A percentile compares a stretch with the other conserved stretches of the same genome.
Evolutionary conservation across 2,329 filamentous ascomycete species (phyloP).

Genomic region (Septoria petroselini): DNA sequence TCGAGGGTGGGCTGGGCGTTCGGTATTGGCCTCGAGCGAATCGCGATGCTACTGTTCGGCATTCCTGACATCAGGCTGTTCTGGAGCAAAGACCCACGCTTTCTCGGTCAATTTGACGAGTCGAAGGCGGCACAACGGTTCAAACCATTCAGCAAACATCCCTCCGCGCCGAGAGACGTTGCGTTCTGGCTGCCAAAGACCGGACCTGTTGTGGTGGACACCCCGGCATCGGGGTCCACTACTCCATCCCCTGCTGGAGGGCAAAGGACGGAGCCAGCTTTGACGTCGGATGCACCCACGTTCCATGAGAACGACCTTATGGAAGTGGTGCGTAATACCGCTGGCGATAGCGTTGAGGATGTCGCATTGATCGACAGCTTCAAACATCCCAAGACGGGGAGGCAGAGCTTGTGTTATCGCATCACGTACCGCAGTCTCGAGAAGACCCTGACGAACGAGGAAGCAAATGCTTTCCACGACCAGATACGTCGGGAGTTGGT

Average conservation of each 20-base stretch:
- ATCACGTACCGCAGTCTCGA: constrained; percentile 93
- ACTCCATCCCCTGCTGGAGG: constrained; percentile 37
- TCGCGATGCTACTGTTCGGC: constrained; percentile 95
- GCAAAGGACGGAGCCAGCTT: constrained; percentile 37
- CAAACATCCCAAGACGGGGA: constrained; percentile 76
- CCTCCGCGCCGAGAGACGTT: constrained; percentile 84
- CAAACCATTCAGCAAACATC: constrained; percentile 85
- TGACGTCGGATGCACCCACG: constrained; percentile 39
- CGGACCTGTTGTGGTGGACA: constrained; percentile 33
- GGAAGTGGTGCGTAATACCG: constrained; percentile 83
- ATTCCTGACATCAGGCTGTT: constrained; percentile 96
- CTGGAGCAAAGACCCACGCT: constrained; percentile 83
- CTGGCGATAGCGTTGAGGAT: constrained; percentile 82
- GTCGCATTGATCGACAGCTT: constrained; percentile 83
- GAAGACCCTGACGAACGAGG: constrained; percentile 78
- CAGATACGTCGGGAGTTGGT: constrained; percentile 64
- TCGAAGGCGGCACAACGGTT: constrained; percentile 60
- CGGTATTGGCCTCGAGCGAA: constrained; percentile 86
- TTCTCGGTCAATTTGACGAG: constrained; percentile 73
- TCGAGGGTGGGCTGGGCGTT: constrained; percentile 89
- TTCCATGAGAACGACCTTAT: constrained; percentile 97
- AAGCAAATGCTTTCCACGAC: constrained; percentile 74
- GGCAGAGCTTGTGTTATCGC: constrained; percentile 84
- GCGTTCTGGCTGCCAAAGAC: constrained; percentile 74
- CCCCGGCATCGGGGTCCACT: constrained; percentile 34